Conservation (phyloP, 2,329 filamentous ascomycete species). For the Alternaria consortialis region DNA sequence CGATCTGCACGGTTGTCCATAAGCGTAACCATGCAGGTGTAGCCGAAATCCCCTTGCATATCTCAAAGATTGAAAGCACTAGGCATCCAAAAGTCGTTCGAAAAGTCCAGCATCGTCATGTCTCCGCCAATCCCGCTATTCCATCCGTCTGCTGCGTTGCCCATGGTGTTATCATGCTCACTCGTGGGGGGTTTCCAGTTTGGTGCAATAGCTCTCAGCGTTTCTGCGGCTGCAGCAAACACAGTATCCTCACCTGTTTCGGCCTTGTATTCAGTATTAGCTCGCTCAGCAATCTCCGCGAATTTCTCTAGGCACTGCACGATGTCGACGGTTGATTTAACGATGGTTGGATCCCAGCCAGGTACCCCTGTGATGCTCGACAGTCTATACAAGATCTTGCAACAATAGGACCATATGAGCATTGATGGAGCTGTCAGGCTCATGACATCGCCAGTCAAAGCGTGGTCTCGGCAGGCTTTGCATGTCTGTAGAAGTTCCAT, state of each 20-base stretch:
- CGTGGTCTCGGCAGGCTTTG: conserved; percentile 22
- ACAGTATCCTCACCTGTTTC: conserved; percentile 28
- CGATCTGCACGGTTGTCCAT: neutral
- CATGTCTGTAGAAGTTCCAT: conserved; percentile 20
- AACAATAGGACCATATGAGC: conserved; percentile 24
- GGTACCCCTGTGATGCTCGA: conserved; percentile 20
- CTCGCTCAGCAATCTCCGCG: conserved; percentile 16
- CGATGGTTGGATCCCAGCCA: conserved; percentile 25
- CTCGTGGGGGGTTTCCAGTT: conserved; percentile 16
- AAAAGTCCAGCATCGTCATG: conserved; percentile 22
- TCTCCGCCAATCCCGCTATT: conserved; percentile 8
- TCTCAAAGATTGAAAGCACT: conserved; percentile 15
- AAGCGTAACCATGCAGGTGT: neutral
- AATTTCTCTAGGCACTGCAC: conserved; percentile 19
- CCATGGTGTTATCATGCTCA: neutral
- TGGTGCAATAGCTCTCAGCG: conserved; percentile 20
- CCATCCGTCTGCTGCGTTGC: neutral
- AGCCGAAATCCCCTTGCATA: neutral
- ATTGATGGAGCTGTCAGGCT: conserved; percentile 16
- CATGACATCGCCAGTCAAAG: conserved; percentile 16
- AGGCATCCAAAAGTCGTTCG: conserved; percentile 29
- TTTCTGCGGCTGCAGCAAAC: conserved; percentile 22
- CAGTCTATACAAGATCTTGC: conserved; percentile 24
- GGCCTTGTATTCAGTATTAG: conserved; percentile 14
- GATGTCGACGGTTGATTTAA: conserved; percentile 17